phyloP scores from a whole-genome alignment of 2,329 filamentous ascomycete genomes.

The Aspergillus sp. region DNA sequence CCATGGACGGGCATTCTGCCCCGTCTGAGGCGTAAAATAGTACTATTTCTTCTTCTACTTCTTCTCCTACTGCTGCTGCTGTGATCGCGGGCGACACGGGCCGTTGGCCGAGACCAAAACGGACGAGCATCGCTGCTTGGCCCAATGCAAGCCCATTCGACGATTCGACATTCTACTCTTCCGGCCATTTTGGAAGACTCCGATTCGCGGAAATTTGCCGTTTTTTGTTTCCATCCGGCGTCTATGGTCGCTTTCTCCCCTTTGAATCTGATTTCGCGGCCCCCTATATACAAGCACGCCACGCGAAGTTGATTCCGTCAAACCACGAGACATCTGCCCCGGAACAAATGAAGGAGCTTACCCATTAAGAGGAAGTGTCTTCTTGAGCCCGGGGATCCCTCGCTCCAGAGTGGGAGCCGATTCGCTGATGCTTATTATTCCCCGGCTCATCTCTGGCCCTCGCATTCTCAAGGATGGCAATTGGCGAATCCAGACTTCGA shows the following conservation, averaged over 20 bases:
- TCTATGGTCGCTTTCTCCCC: not conserved
- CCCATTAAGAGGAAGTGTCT: not conserved
- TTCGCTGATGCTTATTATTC: constrained; percentile 1
- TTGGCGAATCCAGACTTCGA: not conserved
- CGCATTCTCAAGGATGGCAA: not conserved
- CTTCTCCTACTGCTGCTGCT: too few relatives aligned
- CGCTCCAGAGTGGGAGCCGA: not conserved
- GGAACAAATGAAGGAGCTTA: constrained; percentile 1
- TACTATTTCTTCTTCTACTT: too few relatives aligned
- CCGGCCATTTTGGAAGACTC: not conserved
- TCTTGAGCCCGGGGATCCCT: constrained; percentile 9
- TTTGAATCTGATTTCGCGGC: not conserved
- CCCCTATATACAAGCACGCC: not conserved
- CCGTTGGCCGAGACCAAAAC: constrained; percentile 7
- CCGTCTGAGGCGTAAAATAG: too few relatives aligned
- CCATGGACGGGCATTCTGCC: too few relatives aligned
- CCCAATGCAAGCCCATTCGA: not conserved
- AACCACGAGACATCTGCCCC: not conserved
- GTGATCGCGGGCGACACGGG: not conserved
- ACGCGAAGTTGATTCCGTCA: not conserved
- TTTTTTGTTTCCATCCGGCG: not conserved
- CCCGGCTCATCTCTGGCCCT: constrained; percentile 7
- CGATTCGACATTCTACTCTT: not conserved
- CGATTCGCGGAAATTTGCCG: constrained; percentile 11
- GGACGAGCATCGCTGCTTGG: not conserved